Evolutionary conservation across 2,329 filamentous ascomycete genomes (phyloP).

Genomic region (Periglandula ipomoeae): DNA sequence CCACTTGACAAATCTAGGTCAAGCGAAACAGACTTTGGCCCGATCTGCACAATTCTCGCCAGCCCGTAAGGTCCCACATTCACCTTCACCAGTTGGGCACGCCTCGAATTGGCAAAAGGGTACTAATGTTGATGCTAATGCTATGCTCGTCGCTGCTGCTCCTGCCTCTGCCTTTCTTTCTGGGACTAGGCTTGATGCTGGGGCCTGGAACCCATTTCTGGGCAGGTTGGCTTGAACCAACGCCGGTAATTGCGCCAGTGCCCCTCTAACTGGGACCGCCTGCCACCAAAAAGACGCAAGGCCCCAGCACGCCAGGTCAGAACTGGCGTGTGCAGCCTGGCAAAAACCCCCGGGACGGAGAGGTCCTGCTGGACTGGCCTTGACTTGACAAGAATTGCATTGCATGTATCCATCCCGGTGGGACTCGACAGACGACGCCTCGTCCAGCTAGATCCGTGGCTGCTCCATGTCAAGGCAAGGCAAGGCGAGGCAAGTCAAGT

Average conservation of each 20-base stretch:
- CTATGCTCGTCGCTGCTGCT: too few species aligned
- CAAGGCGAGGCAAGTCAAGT: too few species aligned
- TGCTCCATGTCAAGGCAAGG: too few species aligned
- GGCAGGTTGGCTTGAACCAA: background rate
- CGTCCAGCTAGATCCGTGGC: background rate
- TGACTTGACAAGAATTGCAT: too few species aligned
- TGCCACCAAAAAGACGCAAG: background rate
- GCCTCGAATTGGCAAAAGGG: background rate
- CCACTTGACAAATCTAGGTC: background rate
- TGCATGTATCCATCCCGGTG: background rate
- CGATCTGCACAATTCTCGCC: conserved; percentile 10
- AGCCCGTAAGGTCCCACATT: conserved; percentile 3
- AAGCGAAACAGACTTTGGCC: conserved; percentile 11
- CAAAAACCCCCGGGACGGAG: background rate
- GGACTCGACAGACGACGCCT: background rate
- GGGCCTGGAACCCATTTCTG: conserved; percentile 1
- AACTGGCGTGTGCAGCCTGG: background rate
- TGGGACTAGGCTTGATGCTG: background rate
- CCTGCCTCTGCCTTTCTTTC: background rate
- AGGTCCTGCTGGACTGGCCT: background rate
- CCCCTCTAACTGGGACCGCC: background rate
- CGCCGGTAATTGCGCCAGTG: background rate
- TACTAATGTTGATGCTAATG: too few species aligned
- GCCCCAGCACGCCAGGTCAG: background rate
- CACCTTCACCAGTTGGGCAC: background rate